Percentiles rank a stretch among this genome's conserved stretches.
Conservation (phyloP, 345 rosid genomes). For the Salix brachista region DNA sequence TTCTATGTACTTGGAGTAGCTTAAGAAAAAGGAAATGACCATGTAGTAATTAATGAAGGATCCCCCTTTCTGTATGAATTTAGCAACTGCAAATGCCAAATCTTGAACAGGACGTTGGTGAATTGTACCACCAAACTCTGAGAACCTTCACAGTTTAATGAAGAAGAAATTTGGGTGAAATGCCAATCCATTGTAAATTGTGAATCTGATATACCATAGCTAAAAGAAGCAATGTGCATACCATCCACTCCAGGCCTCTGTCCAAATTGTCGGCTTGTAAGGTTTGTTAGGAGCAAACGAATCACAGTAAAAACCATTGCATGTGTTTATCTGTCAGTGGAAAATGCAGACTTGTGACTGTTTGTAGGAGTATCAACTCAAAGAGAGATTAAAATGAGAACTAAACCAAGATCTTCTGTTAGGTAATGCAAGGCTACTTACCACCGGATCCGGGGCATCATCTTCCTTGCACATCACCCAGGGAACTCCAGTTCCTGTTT, state of each 20-base stretch:
- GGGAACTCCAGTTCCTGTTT: constrained; percentile 84
- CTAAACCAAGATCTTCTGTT: neutral
- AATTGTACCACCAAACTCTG: constrained; percentile 90
- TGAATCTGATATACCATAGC: constrained; percentile 7
- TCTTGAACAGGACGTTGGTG: constrained; percentile 95
- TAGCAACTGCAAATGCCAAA: constrained; percentile 93
- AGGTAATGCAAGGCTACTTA: constrained; percentile 20
- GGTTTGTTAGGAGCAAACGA: constrained; percentile 92
- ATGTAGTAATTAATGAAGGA: constrained; percentile 93
- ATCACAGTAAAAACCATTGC: constrained; percentile 99
- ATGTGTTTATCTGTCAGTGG: constrained; percentile 74
- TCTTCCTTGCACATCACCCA: constrained; percentile 99
- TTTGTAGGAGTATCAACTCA: neutral
- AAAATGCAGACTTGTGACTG: neutral
- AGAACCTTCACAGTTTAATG: constrained; percentile 52
- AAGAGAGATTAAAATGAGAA: neutral
- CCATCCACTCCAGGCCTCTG: constrained; percentile 99
- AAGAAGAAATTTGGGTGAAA: neutral
- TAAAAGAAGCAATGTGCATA: constrained; percentile 18
- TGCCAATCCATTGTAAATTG: neutral
- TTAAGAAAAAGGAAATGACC: constrained; percentile 38
- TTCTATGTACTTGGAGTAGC: neutral
- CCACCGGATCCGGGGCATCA: constrained; percentile 99
- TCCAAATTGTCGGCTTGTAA: constrained; percentile 94
- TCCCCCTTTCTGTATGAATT: constrained; percentile 95